A percentile compares a stretch with the other conserved stretches of the same genome.
Evolutionary conservation across 331 rosid species (phyloP).

Genomic region (Malus hybrid): DNA sequence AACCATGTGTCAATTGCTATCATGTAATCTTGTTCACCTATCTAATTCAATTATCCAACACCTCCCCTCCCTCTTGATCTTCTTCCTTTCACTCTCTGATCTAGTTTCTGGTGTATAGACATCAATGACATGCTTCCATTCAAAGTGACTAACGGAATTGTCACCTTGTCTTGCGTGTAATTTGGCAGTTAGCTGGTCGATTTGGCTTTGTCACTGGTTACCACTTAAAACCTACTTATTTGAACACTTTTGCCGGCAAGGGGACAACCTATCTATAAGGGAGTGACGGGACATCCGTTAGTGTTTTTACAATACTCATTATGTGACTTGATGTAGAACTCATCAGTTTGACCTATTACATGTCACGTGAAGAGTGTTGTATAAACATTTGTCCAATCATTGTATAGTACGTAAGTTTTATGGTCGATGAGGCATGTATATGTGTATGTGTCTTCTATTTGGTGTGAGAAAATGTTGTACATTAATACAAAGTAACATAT

Average conservation of each 20-base stretch:
- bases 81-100: neutral
- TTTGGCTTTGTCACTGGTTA: neutral
- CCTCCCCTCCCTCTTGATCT: neutral
- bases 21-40: slow-evolving; percentile 44
- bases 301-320: neutral
- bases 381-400: neutral
- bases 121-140: slow-evolving; percentile 15
- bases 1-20: slow-evolving; percentile 17
- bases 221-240: neutral
- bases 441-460: neutral
- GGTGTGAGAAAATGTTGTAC: neutral
- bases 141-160: slow-evolving; percentile 28
- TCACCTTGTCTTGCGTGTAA: neutral
- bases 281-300: neutral
- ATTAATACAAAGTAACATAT: neutral
- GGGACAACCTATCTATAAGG: neutral
- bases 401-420: neutral
- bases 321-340: neutral
- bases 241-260: neutral
- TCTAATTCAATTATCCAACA: slow-evolving; percentile 23
- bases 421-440: neutral
- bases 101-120: neutral
- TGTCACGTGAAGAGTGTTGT: neutral
- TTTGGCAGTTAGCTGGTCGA: neutral
- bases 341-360: neutral